Evolutionary conservation across 2,329 filamentous ascomycete genomes (phyloP), one percentile per base, ranked within the genome.

Genomic region (Clarireedia hainanense): DNA sequence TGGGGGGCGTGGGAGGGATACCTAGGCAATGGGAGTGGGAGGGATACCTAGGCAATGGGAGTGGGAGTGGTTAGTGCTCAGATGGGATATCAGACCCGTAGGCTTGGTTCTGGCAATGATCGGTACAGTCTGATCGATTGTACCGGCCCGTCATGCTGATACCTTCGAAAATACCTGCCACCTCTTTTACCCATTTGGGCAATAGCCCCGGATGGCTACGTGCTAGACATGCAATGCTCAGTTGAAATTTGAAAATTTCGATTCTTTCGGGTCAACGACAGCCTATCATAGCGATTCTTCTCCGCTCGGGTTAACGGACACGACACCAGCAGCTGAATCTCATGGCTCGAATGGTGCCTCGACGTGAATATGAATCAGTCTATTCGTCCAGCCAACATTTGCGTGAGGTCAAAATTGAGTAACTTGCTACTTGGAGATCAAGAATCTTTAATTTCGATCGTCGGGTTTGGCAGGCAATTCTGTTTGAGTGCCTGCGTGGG

Each of bases 51-150:
- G 9, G 12, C 3, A 4, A 12, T 34, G 30, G 30, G 10, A 34
- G 30, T 34, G 30, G 30, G 30, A 14, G 30, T 34, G 30, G 9
- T 34, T 34, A 34, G 20, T 26, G 47, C 40, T 27, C 10, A 20
- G 50, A 36, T 37, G 14, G 50, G n/a, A 15, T 43, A 20, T 47
- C 30, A 34, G 50, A 47, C 50, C 50, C 50, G 34, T 53, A 42
- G 47, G 40, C 23, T 27, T 53, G 50, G 50, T 53, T 53, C 50
- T 42, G 50, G 50, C 42, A 53, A 34, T 34, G 30, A 34, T 34
- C 30, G 30, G 12, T 20, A 20, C 20, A 20, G 20, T 34, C 4
- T 47, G 42, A 27, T 47, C 50, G 50, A 53, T 47, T 47, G 42
- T 53, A 34, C 30, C 30, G 50, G 30, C 15, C 50, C 30, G 50